These are phyloP conservation scores for Coprinopsis marcescibilis DNA, from an alignment of 768 basidiomycete species.

Conservation along the genomic window DNA sequence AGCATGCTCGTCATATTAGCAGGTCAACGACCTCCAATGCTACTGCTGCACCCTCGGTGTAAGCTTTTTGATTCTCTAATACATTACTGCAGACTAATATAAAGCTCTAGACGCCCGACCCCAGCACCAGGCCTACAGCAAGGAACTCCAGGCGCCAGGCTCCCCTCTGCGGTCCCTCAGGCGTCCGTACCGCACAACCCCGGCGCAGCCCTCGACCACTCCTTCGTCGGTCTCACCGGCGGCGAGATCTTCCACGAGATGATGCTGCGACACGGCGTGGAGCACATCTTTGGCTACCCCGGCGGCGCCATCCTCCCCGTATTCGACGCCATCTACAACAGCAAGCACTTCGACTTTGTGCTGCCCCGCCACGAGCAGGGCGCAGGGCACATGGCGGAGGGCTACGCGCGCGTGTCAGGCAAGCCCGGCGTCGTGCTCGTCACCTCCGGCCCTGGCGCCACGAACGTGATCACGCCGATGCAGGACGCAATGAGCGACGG, in stretches of 20 bases:
- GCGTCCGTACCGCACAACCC: constrained; percentile 30
- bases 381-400: constrained; percentile 98
- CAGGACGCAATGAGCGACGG: constrained; percentile 96
- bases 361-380: constrained; percentile 97
- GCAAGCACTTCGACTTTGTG: constrained; percentile 90
- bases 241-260: constrained; percentile 99
- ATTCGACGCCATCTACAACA: constrained; percentile 99
- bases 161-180: constrained; percentile 30
- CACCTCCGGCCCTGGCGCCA: constrained; percentile 96
- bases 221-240: constrained; percentile 91
- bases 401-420: constrained; percentile 95
- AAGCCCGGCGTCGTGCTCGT: constrained; percentile 97
- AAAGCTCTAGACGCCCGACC: constrained; percentile 46
- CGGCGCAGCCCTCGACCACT: constrained; percentile 58
- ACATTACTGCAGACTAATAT: constrained; percentile 3
- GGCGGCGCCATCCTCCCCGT: constrained; percentile 98
- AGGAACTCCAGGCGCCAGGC: constrained; percentile 30
- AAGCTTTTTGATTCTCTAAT: constrained; percentile 21
- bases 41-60: constrained; percentile 58
- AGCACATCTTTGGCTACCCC: constrained; percentile 96
- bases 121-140: constrained; percentile 51
- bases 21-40: constrained; percentile 59
- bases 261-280: constrained; percentile 96
- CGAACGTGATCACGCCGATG: constrained; percentile 97
- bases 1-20: constrained; percentile 72